Conservation (phyloP, 805 yeast species). For the Spathaspora hagerdaliae region DNA sequence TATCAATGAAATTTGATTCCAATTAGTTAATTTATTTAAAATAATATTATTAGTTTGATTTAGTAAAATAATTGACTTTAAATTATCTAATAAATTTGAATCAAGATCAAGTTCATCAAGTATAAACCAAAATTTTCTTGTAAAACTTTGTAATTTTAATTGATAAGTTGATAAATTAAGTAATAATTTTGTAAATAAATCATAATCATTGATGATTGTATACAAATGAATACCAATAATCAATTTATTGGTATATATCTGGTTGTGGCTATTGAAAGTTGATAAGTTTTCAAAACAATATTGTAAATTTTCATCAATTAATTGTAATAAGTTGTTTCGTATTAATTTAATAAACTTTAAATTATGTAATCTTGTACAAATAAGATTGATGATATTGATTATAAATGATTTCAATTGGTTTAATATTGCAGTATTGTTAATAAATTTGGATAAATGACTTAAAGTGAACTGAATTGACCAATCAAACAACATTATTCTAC, state of each 20-base stretch:
- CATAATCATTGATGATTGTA: slow-evolving; percentile 34
- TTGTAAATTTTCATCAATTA: slow-evolving; percentile 14
- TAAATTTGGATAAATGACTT: slow-evolving; percentile 17
- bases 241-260: slow-evolving; percentile 6
- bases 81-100: slow-evolving; percentile 12
- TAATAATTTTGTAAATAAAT: slow-evolving; percentile 24
- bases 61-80: slow-evolving; percentile 27
- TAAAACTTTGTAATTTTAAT: slow-evolving; percentile 26
- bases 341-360: slow-evolving; percentile 19
- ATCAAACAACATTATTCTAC: slow-evolving; percentile 16
- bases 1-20: slow-evolving; percentile 23
- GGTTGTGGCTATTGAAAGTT: not conserved
- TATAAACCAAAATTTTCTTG: slow-evolving; percentile 30
- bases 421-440: slow-evolving; percentile 8
- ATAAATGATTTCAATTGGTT: slow-evolving; percentile 29
- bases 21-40: slow-evolving; percentile 19
- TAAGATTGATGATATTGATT: slow-evolving; percentile 27
- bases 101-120: slow-evolving; percentile 4
- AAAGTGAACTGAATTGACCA: slow-evolving; percentile 28
- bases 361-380: slow-evolving; percentile 25
- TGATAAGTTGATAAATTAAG: slow-evolving; percentile 16
- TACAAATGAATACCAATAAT: slow-evolving; percentile 25
- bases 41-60: slow-evolving; percentile 26
- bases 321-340: slow-evolving; percentile 13
- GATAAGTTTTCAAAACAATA: slow-evolving; percentile 2